Conservation (phyloP, 139 green algal species). For the Pseudopediastrum boryanum region DNA sequence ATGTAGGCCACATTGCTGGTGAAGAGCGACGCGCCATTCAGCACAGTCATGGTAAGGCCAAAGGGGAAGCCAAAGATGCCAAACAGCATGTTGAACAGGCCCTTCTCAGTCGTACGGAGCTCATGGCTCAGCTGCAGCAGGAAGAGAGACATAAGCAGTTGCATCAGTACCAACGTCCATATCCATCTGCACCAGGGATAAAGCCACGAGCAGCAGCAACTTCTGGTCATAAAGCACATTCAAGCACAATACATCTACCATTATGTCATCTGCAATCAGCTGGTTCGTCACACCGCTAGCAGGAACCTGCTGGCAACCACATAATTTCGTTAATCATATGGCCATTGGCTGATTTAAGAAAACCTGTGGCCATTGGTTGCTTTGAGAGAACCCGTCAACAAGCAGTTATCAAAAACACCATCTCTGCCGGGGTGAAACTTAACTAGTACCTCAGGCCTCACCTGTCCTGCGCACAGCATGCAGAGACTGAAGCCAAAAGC, state of each 20-base stretch:
- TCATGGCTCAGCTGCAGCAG: conserved; percentile 22
- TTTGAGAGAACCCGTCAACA: no score
- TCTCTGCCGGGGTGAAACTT: background rate
- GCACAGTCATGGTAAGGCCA: conserved; percentile 64
- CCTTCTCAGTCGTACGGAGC: conserved; percentile 58
- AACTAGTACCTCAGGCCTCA: background rate
- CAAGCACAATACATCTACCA: no score
- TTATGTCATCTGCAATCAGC: no score
- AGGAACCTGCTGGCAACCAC: no score
- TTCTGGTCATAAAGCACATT: no score
- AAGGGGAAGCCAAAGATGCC: conserved; percentile 62
- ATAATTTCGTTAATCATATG: no score
- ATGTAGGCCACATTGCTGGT: conserved; percentile 85
- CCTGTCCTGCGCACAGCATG: conserved; percentile 35
- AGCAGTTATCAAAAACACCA: background rate
- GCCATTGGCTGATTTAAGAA: no score
- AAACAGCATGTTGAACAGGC: conserved; percentile 53
- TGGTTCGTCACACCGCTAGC: no score
- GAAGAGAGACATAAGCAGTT: background rate
- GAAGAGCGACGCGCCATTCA: conserved; percentile 76
- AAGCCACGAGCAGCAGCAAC: no score
- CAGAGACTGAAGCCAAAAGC: conserved; percentile 34
- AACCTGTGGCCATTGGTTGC: no score
- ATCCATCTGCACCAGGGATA: no score
- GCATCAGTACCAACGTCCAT: no score